Evolutionary conservation across 2,329 filamentous ascomycete genomes (phyloP).

Genomic region (Plenodomus tracheiphilus): DNA sequence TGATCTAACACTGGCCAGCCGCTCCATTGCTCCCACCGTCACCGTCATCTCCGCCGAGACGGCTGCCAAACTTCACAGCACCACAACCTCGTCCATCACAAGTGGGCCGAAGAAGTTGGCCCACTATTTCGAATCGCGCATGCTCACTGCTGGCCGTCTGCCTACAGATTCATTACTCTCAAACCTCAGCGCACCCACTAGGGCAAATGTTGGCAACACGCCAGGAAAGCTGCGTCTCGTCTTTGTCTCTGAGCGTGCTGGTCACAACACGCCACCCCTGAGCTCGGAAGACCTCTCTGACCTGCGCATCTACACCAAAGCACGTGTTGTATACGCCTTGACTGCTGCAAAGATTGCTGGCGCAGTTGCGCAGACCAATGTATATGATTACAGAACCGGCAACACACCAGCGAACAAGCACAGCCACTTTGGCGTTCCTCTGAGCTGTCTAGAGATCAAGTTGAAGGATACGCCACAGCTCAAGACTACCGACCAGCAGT

Average conservation of each 20-base stretch:
- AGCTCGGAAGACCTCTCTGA: conserved; percentile 74
- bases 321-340: conserved; percentile 82
- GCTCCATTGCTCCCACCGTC: conserved; percentile 77
- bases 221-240: conserved; percentile 80
- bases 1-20: conserved; percentile 72
- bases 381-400: conserved; percentile 79
- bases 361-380: conserved; percentile 81
- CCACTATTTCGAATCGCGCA: conserved; percentile 72
- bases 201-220: conserved; percentile 62
- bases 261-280: conserved; percentile 64
- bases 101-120: conserved; percentile 68
- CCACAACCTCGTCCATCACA: conserved; percentile 62
- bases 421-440: conserved; percentile 78
- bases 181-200: conserved; percentile 61
- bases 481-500: conserved; percentile 64
- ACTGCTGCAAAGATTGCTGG: conserved; percentile 83
- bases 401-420: conserved; percentile 44
- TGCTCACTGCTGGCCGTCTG: conserved; percentile 74
- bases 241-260: conserved; percentile 74
- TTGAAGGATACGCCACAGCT: conserved; percentile 64
- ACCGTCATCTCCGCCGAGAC: conserved; percentile 77
- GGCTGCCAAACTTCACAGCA: conserved; percentile 67
- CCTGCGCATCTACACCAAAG: conserved; percentile 76
- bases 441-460: conserved; percentile 78
- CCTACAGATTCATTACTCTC: conserved; percentile 67